phyloP scores from a whole-genome alignment of 306 rosid genomes.

The Glycine tomentella region DNA sequence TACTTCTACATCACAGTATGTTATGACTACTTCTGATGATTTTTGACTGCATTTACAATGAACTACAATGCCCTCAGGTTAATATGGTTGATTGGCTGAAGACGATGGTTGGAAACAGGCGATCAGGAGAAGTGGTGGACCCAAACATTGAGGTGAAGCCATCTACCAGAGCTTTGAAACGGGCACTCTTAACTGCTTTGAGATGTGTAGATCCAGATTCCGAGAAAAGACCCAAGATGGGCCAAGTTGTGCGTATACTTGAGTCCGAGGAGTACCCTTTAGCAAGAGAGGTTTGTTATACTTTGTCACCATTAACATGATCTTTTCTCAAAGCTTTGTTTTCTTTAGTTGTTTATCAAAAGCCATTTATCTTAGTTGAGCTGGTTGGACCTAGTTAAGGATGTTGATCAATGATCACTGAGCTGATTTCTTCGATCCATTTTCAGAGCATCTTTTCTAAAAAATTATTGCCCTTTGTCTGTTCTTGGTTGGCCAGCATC shows the following conservation, averaged over 20 bases:
- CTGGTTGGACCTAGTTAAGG: conserved; percentile 16
- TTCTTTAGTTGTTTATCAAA: neutral
- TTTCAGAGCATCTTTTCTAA: neutral
- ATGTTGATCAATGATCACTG: conserved; percentile 3
- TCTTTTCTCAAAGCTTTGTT: conserved; percentile 7
- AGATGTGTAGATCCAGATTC: no score
- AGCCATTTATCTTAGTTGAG: neutral
- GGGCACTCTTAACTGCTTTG: no score
- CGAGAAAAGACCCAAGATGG: no score
- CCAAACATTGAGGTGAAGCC: no score
- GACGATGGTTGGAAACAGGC: no score
- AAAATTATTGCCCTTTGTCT: neutral
- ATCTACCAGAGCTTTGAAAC: no score
- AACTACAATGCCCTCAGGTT: neutral
- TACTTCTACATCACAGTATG: neutral
- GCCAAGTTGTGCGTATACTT: no score
- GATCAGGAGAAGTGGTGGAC: no score
- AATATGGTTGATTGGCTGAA: conserved; percentile 32
- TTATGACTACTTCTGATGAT: neutral
- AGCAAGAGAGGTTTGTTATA: conserved; percentile 31
- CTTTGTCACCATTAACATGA: conserved; percentile 2
- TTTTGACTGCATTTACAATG: neutral
- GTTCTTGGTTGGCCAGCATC: neutral
- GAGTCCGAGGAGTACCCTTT: conserved; percentile 32
- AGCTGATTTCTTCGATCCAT: neutral